phyloP scores from a whole-genome alignment of 306 rosid species.

The Crotalaria pallida region DNA sequence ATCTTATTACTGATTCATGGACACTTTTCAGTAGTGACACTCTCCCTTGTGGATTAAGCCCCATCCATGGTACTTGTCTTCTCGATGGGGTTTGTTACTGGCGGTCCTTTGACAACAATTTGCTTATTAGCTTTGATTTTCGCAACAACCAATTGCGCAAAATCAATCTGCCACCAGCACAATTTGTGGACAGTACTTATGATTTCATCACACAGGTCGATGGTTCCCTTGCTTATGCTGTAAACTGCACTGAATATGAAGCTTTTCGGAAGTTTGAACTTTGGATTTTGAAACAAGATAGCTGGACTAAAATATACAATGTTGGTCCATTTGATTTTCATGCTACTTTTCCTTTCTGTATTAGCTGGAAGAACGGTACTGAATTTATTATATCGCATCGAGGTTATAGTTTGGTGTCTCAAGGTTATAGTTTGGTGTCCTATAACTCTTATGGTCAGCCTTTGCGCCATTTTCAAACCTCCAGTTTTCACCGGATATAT shows the following conservation, averaged over 20 bases:
- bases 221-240: not conserved
- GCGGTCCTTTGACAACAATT: not conserved
- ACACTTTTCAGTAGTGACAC: not conserved
- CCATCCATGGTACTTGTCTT: not conserved
- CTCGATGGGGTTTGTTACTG: constrained; percentile 2
- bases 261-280: not conserved
- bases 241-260: no score
- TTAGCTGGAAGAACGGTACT: not conserved
- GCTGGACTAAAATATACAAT: not conserved
- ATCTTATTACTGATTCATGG: not conserved
- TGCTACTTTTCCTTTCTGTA: not conserved
- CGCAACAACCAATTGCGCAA: not conserved
- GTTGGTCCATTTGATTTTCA: not conserved
- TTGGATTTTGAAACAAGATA: not conserved
- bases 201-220: not conserved
- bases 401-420: not conserved
- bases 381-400: not conserved
- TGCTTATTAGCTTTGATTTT: not conserved
- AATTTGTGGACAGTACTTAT: no score
- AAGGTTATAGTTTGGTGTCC: not conserved
- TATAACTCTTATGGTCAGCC: not conserved
- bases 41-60: not conserved
- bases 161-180: not conserved
- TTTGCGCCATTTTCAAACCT: not conserved
- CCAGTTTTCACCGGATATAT: no score